These are phyloP conservation scores for Salvia rosmarinus DNA, from an alignment of 257 asterid species.

Conservation along the genomic window DNA sequence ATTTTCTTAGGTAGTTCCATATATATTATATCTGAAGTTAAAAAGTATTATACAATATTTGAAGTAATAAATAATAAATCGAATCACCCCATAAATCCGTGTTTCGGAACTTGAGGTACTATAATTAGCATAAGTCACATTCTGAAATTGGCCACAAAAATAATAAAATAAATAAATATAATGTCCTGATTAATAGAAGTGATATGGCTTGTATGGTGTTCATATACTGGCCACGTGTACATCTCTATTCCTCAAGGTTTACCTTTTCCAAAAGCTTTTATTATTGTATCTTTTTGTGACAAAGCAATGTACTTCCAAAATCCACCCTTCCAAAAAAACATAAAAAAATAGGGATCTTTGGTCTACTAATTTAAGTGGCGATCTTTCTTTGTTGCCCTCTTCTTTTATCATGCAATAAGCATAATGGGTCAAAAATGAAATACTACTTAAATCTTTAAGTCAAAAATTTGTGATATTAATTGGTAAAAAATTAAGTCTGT, in stretches of 20 bases:
- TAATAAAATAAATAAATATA: not conserved
- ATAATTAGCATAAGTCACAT: slow-evolving; percentile 8
- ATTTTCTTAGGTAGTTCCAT: no score
- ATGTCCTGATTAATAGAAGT: not conserved
- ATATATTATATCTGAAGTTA: no score
- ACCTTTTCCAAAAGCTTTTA: not conserved
- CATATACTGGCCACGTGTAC: slow-evolving; percentile 24
- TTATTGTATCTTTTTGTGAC: not conserved
- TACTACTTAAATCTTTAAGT: no score
- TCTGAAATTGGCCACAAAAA: not conserved
- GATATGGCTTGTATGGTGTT: slow-evolving; percentile 22
- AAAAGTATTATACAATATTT: not conserved
- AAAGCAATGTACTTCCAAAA: not conserved
- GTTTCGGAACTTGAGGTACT: not conserved
- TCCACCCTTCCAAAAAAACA: not conserved
- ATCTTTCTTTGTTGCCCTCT: no score
- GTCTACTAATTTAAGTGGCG: no score
- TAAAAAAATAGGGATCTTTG: no score
- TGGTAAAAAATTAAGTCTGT: no score
- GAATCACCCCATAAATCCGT: not conserved
- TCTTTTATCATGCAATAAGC: no score
- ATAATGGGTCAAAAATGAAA: no score
- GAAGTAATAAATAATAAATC: not conserved
- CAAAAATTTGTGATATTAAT: no score
- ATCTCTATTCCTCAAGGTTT: slow-evolving; percentile 14